phyloP scores from a whole-genome alignment of 2,329 filamentous ascomycete genomes.

The Fusarium sp. region DNA sequence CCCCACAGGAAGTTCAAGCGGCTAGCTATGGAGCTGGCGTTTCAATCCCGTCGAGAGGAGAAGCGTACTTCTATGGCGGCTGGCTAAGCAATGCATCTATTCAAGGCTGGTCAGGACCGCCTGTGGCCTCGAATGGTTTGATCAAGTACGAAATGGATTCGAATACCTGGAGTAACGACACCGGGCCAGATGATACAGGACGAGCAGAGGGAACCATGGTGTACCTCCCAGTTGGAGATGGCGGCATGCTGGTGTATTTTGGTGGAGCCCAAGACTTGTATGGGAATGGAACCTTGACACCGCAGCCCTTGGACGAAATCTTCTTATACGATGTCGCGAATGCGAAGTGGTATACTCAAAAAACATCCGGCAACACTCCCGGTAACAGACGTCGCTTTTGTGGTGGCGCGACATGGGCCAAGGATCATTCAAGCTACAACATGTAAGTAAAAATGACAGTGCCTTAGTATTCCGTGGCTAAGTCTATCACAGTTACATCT shows the following conservation, averaged over 20 bases:
- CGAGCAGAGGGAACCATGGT: background rate
- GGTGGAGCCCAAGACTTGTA: background rate
- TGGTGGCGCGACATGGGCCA: slow-evolving; percentile 2
- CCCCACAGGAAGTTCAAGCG: background rate
- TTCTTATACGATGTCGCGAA: background rate
- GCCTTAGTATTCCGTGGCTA: background rate
- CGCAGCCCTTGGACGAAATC: background rate
- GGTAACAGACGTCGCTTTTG: background rate
- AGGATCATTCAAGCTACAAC: slow-evolving; percentile 5
- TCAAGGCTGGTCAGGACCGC: background rate
- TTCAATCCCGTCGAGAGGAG: background rate
- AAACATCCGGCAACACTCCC: background rate
- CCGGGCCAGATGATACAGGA: background rate
- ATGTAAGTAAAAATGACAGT: background rate
- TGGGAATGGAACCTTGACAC: background rate
- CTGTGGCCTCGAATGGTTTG: background rate
- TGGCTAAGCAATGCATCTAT: background rate
- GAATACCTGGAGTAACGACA: background rate
- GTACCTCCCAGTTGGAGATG: background rate
- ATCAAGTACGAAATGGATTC: slow-evolving; percentile 6
- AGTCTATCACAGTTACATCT: background rate
- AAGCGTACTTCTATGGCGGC: slow-evolving; percentile 4
- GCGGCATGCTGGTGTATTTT: slow-evolving; percentile 3
- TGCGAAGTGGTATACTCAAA: slow-evolving; percentile 3
- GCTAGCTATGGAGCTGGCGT: slow-evolving; percentile 6